phyloP scores from a whole-genome alignment of 2,329 filamentous ascomycete species.

The Phialophora tarda region DNA sequence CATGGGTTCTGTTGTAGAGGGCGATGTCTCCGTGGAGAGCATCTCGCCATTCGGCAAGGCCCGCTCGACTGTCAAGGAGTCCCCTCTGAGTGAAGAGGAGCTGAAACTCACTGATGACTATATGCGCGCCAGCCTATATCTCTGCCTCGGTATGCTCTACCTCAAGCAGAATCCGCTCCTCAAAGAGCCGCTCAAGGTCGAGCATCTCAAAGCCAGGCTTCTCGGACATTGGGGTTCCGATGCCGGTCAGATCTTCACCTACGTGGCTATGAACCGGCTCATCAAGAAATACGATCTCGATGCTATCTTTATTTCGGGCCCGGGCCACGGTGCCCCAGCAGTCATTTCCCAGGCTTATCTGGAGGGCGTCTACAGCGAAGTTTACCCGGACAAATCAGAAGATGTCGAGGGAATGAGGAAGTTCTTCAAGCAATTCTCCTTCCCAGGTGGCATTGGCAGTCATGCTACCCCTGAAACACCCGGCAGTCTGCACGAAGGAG shows the following conservation, averaged over 20 bases:
- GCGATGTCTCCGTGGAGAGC: constrained; percentile 54
- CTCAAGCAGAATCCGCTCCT: constrained; percentile 75
- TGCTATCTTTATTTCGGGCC: constrained; percentile 74
- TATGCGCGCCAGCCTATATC: constrained; percentile 75
- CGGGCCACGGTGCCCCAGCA: constrained; percentile 77
- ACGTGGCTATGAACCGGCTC: constrained; percentile 80
- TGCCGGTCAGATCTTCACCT: constrained; percentile 80
- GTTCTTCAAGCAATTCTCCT: constrained; percentile 85
- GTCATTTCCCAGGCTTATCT: constrained; percentile 77
- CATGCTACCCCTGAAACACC: constrained; percentile 81
- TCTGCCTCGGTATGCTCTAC: constrained; percentile 81
- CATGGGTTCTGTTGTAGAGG: constrained; percentile 34
- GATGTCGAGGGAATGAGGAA: constrained; percentile 71
- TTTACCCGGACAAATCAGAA: constrained; percentile 75
- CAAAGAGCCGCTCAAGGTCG: constrained; percentile 68
- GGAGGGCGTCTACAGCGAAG: constrained; percentile 77
- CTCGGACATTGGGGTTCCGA: constrained; percentile 81
- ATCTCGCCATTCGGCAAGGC: constrained; percentile 70
- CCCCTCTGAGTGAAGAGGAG: constrained; percentile 69
- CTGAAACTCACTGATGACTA: constrained; percentile 72
- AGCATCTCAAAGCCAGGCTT: constrained; percentile 75
- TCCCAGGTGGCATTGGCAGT: constrained; percentile 77
- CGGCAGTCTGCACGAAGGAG: constrained; percentile 77
- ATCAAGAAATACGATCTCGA: constrained; percentile 81
- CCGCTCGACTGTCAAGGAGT: constrained; percentile 66